Conservation (phyloP, 75 land plant genomes). For the Cupressus sempervirens region DNA sequence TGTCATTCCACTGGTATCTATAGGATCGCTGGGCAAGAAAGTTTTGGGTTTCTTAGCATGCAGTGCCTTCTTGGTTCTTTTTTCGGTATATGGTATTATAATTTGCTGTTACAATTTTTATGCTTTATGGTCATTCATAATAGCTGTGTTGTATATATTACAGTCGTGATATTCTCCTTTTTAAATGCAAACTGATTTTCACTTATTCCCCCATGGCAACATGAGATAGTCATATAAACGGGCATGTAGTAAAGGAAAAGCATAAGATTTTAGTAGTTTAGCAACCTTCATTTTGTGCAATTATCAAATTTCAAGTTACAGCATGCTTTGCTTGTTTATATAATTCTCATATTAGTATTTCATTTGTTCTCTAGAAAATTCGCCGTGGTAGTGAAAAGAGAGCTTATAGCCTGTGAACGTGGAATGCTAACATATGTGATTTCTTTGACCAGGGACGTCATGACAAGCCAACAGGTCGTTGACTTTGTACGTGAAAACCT, state of each 20-base stretch:
- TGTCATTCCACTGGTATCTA: background rate
- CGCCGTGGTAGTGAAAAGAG: conserved; percentile 14
- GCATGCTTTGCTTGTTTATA: background rate
- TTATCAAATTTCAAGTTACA: background rate
- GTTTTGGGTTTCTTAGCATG: background rate
- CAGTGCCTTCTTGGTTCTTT: background rate
- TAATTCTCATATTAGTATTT: background rate
- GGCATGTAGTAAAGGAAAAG: background rate
- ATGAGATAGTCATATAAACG: background rate
- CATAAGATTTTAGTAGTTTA: background rate
- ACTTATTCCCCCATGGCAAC: background rate
- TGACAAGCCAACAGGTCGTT: conserved; percentile 88
- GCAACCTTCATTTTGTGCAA: background rate
- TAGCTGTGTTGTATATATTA: background rate
- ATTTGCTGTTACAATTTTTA: background rate
- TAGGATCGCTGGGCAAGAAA: background rate
- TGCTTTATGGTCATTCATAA: background rate
- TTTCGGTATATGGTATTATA: background rate
- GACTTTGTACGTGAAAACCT: conserved; percentile 76
- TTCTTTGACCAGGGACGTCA: conserved; percentile 64
- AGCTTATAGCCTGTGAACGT: background rate
- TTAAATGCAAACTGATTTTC: background rate
- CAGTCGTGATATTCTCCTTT: background rate
- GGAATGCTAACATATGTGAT: background rate
- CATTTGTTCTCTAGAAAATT: conserved; percentile 13